phyloP scores from a whole-genome alignment of 1,284 basidiomycete genomes.

The Apiotrichum porosum region DNA sequence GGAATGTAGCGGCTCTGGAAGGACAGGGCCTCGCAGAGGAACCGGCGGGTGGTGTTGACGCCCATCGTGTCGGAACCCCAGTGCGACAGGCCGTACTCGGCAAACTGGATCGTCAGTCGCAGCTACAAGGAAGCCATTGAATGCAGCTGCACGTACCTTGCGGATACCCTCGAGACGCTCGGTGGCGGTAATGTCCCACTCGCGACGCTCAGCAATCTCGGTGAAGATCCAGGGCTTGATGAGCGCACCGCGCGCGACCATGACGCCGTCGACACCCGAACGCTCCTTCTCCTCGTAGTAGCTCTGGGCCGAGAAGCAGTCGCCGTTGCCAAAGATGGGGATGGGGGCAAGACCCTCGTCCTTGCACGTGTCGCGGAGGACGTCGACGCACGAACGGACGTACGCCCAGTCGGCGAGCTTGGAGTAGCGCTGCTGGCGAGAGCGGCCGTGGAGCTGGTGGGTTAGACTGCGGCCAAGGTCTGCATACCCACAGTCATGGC shows the following conservation, averaged over 20 bases:
- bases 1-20: slow-evolving; percentile 95
- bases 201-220: slow-evolving; percentile 82
- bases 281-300: slow-evolving; percentile 64
- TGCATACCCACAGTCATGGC: slow-evolving; percentile 65
- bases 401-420: slow-evolving; percentile 83
- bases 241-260: slow-evolving; percentile 89
- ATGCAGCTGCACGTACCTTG: slow-evolving; percentile 54
- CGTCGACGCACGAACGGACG: slow-evolving; percentile 77
- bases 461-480: neutral
- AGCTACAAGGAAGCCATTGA: neutral
- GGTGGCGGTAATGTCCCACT: slow-evolving; percentile 90
- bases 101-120: too few relatives aligned
- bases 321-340: slow-evolving; percentile 93
- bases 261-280: slow-evolving; percentile 84
- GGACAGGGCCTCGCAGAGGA: slow-evolving; percentile 88
- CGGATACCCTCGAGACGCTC: slow-evolving; percentile 85
- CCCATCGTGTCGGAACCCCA: slow-evolving; percentile 88
- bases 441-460: slow-evolving; percentile 80
- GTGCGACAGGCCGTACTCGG: slow-evolving; percentile 65
- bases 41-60: slow-evolving; percentile 86
- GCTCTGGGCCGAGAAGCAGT: slow-evolving; percentile 75
- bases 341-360: slow-evolving; percentile 74
- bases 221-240: slow-evolving; percentile 97
- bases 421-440: slow-evolving; percentile 83
- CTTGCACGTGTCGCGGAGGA: slow-evolving; percentile 69